These are phyloP conservation scores for Anisogramma anomala DNA, from an alignment of 2,329 filamentous ascomycete species.

Conservation along the genomic window DNA sequence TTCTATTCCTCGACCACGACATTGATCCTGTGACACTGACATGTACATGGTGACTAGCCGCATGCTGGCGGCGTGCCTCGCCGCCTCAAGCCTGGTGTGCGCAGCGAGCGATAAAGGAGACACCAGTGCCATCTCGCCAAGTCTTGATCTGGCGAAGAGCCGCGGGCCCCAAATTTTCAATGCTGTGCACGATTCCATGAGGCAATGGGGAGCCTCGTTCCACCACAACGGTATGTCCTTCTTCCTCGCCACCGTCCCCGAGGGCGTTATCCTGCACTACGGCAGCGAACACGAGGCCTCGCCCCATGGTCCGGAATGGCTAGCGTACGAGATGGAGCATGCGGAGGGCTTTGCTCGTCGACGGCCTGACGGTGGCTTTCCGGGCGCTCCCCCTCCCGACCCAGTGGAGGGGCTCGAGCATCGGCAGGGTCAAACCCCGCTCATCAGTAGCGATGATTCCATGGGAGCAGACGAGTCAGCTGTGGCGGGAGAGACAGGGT, in stretches of 20 bases:
- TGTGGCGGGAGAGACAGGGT: constrained; percentile 31
- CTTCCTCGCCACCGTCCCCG: constrained; percentile 53
- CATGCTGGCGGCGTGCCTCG: constrained; percentile 6
- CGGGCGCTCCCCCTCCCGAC: background rate
- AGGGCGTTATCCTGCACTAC: constrained; percentile 56
- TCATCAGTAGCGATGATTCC: background rate
- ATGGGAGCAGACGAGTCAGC: background rate
- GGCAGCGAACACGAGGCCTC: constrained; percentile 36
- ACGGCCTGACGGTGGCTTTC: no score
- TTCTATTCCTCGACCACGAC: no score
- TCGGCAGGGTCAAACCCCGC: background rate
- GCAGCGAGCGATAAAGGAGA: background rate
- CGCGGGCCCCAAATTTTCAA: constrained; percentile 63
- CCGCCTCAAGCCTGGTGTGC: constrained; percentile 6
- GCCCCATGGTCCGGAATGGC: constrained; percentile 51
- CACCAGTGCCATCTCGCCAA: constrained; percentile 22
- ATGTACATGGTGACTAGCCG: constrained; percentile 7
- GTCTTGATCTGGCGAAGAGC: constrained; percentile 26
- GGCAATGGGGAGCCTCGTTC: constrained; percentile 62
- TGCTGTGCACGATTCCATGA: constrained; percentile 56
- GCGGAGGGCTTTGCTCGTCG: constrained; percentile 52
- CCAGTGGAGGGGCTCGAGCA: background rate
- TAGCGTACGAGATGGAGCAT: constrained; percentile 69
- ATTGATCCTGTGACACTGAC: no score
- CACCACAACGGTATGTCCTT: constrained; percentile 68